These are phyloP conservation scores for Yamadazyma songkhlaensis DNA, from an alignment of 1,139 yeast genomes.

Conservation along the genomic window DNA sequence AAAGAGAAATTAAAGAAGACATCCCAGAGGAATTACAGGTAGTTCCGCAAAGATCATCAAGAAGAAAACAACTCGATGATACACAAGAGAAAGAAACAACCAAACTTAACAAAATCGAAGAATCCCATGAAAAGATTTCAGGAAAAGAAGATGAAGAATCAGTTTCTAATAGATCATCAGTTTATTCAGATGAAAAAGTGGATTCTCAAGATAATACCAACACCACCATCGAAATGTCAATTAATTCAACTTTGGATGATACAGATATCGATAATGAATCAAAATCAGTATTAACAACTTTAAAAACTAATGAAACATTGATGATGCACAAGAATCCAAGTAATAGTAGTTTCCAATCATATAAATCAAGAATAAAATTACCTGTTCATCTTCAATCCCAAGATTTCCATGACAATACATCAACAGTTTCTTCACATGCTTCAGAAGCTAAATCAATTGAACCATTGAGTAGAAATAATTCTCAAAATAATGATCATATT, in stretches of 20 bases:
- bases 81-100: constrained; percentile 1
- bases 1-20: neutral
- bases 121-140: neutral
- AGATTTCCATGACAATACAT: constrained; percentile 4
- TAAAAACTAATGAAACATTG: constrained; percentile 7
- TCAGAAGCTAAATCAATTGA: neutral
- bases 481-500: neutral
- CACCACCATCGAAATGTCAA: constrained; percentile 3
- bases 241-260: constrained; percentile 6
- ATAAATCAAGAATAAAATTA: constrained; percentile 32
- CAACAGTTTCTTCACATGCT: neutral
- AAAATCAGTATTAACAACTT: constrained; percentile 2
- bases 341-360: constrained; percentile 27
- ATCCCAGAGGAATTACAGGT: constrained; percentile 5
- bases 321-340: constrained; percentile 18
- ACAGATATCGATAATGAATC: constrained; percentile 1
- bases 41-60: constrained; percentile 11
- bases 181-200: constrained; percentile 18
- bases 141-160: neutral
- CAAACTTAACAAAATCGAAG: neutral
- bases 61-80: constrained; percentile 8
- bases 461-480: neutral
- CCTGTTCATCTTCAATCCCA: constrained; percentile 21
- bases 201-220: constrained; percentile 3
- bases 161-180: constrained; percentile 17